phyloP scores from a whole-genome alignment of 2,329 filamentous ascomycete genomes.

The Sclerotinia spermophila region DNA sequence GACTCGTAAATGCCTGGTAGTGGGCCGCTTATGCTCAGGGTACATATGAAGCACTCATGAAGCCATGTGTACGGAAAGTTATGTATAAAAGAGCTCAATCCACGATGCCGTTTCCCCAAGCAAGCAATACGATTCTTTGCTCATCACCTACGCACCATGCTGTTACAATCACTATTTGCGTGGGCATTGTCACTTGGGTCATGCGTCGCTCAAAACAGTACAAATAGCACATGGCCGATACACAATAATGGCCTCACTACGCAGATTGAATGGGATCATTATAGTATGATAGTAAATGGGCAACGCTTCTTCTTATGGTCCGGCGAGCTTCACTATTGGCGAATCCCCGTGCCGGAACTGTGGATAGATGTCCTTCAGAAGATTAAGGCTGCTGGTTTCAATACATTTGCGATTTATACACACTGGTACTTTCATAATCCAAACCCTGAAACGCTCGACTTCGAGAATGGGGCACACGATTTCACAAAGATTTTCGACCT shows the following conservation, averaged over 20 bases:
- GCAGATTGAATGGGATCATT: slow-evolving; percentile 18
- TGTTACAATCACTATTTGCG: slow-evolving; percentile 3
- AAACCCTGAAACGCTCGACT: slow-evolving; percentile 66
- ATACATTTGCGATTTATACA: slow-evolving; percentile 72
- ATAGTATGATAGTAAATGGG: slow-evolving; percentile 15
- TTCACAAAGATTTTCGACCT: slow-evolving; percentile 69
- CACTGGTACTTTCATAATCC: slow-evolving; percentile 62
- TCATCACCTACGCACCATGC: background rate
- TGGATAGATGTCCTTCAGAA: slow-evolving; percentile 77
- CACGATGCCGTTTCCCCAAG: background rate
- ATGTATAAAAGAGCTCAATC: slow-evolving; percentile 2
- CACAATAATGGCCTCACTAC: slow-evolving; percentile 18
- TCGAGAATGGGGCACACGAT: slow-evolving; percentile 56
- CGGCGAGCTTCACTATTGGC: slow-evolving; percentile 47
- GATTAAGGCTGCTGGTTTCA: slow-evolving; percentile 71
- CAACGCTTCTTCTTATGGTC: slow-evolving; percentile 16
- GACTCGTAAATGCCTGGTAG: background rate
- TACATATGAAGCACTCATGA: background rate
- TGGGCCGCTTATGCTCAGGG: background rate
- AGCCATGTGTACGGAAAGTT: background rate
- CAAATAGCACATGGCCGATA: slow-evolving; percentile 11
- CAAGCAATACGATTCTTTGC: background rate
- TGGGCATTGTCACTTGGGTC: slow-evolving; percentile 3
- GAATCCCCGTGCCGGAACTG: slow-evolving; percentile 56
- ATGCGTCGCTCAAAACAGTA: slow-evolving; percentile 14